Conservation (phyloP, 208 protist species). For the Sergeia podlipaevii region DNA sequence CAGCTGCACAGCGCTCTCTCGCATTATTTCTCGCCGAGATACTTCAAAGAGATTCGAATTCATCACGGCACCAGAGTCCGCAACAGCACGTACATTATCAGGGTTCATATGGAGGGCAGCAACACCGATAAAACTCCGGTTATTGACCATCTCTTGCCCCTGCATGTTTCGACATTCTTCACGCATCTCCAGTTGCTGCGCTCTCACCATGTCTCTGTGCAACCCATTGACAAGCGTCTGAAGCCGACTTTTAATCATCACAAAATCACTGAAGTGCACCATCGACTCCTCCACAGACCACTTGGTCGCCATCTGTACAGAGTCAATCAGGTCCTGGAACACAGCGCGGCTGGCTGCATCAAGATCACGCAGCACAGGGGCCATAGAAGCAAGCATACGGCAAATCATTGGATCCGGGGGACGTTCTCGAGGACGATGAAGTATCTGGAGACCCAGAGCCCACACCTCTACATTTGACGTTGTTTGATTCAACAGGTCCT, state of each 20-base stretch:
- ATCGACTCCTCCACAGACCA: constrained; percentile 27
- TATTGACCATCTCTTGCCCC: neutral
- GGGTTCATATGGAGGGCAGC: constrained; percentile 15
- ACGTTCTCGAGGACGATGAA: constrained; percentile 27
- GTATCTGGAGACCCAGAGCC: constrained; percentile 33
- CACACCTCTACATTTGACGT: constrained; percentile 40
- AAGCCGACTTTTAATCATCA: constrained; percentile 28
- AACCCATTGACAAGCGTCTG: constrained; percentile 26
- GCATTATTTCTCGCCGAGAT: no score
- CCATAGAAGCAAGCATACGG: constrained; percentile 22
- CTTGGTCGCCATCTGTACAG: constrained; percentile 20
- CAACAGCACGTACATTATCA: constrained; percentile 12
- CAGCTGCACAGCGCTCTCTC: no score
- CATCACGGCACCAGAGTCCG: no score
- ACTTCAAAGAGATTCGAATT: no score
- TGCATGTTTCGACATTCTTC: no score
- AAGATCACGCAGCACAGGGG: constrained; percentile 22
- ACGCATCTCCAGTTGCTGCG: constrained; percentile 17
- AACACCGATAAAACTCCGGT: constrained; percentile 14
- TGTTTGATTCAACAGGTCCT: constrained; percentile 31
- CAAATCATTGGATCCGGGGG: constrained; percentile 22
- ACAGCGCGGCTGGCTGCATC: constrained; percentile 27
- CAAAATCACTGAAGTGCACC: constrained; percentile 38
- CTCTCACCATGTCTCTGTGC: constrained; percentile 31
- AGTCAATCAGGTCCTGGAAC: constrained; percentile 63